Percentiles rank a stretch among this genome's conserved stretches.
Conservation (phyloP, 495 filamentous ascomycete species). For the Penicillium canescens region DNA sequence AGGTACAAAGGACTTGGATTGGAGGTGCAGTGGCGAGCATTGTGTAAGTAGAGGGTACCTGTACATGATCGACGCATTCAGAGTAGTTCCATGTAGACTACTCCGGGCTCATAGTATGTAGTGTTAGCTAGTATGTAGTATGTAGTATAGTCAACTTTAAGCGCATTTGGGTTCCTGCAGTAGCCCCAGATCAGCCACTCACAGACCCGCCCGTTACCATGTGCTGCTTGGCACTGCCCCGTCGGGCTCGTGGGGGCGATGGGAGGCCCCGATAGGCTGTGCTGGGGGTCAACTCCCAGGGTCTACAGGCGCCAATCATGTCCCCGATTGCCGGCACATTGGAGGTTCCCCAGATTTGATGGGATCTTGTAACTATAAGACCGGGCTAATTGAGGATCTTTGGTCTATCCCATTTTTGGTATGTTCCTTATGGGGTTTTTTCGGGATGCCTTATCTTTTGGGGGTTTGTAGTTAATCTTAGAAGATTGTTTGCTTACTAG, state of each 20-base stretch:
- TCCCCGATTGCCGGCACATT: conserved; percentile 16
- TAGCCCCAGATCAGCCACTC: conserved; percentile 18
- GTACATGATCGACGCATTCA: conserved; percentile 3
- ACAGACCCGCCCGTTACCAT: conserved; percentile 15
- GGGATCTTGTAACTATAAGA: neutral
- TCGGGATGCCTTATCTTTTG: too few species aligned
- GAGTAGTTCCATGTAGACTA: too few species aligned
- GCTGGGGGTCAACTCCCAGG: neutral
- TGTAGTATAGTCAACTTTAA: conserved; percentile 23
- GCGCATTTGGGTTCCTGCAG: conserved; percentile 21
- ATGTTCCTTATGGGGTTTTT: too few species aligned
- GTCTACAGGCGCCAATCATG: conserved; percentile 21
- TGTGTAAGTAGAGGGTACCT: conserved; percentile 1
- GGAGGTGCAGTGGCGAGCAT: neutral
- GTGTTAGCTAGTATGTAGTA: too few species aligned
- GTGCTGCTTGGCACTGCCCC: conserved; percentile 6
- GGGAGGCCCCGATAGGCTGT: conserved; percentile 5
- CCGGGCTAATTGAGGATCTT: too few species aligned
- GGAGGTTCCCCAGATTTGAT: conserved; percentile 17
- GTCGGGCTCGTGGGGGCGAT: conserved; percentile 17
- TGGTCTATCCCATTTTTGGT: too few species aligned
- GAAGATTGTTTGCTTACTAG: too few species aligned
- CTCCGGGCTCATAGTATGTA: too few species aligned
- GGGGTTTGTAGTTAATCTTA: too few species aligned
- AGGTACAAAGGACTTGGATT: conserved; percentile 4